These are phyloP conservation scores for Vachellia collinsii DNA, from an alignment of 306 rosid species.

Conservation along the genomic window DNA sequence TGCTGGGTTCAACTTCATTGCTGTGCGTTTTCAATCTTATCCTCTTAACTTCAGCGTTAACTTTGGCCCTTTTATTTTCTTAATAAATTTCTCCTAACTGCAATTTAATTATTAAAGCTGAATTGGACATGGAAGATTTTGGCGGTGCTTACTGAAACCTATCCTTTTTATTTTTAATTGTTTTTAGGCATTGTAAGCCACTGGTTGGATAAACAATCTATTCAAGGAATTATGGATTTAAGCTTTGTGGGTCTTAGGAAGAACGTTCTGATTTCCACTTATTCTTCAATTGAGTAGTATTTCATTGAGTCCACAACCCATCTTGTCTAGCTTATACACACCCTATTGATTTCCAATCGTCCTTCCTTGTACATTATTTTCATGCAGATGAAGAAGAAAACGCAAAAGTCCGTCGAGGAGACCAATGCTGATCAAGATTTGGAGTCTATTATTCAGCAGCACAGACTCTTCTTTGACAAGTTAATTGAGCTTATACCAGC, in stretches of 20 bases:
- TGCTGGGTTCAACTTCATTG: not conserved
- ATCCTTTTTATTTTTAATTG: not conserved
- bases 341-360: not conserved
- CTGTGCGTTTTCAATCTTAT: not conserved
- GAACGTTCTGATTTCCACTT: not conserved
- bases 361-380: not conserved
- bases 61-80: not conserved
- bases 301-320: slow-evolving; percentile 20
- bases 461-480: slow-evolving; percentile 73
- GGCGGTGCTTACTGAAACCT: not conserved
- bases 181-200: not conserved
- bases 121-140: slow-evolving; percentile 25
- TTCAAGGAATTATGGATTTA: slow-evolving; percentile 4
- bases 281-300: not conserved
- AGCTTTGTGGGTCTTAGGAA: not conserved
- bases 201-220: not conserved
- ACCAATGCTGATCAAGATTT: slow-evolving; percentile 38
- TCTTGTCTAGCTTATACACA: not conserved
- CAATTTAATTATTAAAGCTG: not conserved
- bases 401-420: slow-evolving; percentile 27
- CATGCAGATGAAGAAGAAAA: slow-evolving; percentile 63
- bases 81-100: not conserved
- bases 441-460: slow-evolving; percentile 59
- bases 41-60: not conserved
- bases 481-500: slow-evolving; percentile 83